These are phyloP conservation scores for Porcisia hertigi DNA, from an alignment of 208 protist species.

Conservation along the genomic window DNA sequence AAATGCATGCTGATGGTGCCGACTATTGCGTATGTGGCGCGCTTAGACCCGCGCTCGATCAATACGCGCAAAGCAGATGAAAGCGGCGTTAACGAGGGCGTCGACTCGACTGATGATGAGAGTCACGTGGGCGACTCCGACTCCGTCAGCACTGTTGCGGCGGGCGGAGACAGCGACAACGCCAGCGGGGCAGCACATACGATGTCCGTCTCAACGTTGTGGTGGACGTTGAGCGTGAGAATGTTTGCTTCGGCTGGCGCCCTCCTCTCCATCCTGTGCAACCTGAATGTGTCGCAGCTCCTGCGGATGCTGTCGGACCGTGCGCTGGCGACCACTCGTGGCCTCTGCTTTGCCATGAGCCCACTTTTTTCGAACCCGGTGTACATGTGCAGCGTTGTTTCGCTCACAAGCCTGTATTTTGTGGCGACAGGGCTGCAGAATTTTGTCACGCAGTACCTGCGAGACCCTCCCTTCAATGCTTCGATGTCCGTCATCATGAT, in stretches of 20 bases:
- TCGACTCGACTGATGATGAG: neutral
- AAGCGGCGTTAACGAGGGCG: conserved; percentile 2
- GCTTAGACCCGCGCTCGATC: conserved; percentile 57
- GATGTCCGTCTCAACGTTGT: neutral
- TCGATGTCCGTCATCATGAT: conserved; percentile 82
- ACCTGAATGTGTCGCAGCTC: neutral
- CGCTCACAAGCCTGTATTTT: conserved; percentile 92
- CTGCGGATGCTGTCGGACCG: conserved; percentile 10
- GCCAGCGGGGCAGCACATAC: neutral
- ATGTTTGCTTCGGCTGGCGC: neutral
- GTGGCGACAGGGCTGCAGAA: conserved; percentile 90
- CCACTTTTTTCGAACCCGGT: conserved; percentile 61
- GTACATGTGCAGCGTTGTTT: conserved; percentile 74
- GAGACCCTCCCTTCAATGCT: conserved; percentile 71
- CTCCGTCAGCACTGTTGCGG: neutral
- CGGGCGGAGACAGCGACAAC: neutral
- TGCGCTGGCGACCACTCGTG: neutral
- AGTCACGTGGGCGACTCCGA: neutral
- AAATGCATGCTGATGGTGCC: conserved; percentile 82
- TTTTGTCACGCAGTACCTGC: conserved; percentile 92
- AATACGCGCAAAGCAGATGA: conserved; percentile 34
- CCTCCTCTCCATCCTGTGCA: neutral
- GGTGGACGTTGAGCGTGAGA: neutral
- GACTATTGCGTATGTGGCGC: conserved; percentile 53
- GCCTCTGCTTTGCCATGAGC: conserved; percentile 1